Conservation (phyloP, 2,329 filamentous ascomycete genomes). For the Ceratocystis destructans region DNA sequence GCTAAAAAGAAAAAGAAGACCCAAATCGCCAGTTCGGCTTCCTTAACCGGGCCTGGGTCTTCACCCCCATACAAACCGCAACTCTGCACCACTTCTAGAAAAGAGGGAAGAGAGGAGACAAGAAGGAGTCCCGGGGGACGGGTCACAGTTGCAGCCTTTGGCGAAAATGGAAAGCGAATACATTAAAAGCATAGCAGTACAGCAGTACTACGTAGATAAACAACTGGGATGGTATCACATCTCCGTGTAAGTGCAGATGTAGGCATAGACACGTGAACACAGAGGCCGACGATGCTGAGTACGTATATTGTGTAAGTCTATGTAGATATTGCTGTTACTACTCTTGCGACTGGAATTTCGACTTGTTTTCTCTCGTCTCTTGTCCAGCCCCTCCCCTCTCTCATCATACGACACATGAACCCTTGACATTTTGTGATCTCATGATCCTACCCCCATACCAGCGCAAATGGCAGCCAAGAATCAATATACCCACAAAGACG, state of each 20-base stretch:
- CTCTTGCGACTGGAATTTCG: background rate
- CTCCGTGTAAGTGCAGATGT: background rate
- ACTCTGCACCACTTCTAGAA: too few species aligned
- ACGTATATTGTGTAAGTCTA: too few species aligned
- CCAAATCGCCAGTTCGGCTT: conserved; percentile 1
- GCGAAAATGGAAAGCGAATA: too few species aligned
- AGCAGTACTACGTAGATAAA: too few species aligned
- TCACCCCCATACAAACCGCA: too few species aligned
- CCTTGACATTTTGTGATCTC: background rate
- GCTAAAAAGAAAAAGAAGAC: background rate
- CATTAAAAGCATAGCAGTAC: too few species aligned
- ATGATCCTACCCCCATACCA: background rate
- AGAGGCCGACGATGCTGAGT: too few species aligned
- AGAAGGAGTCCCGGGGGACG: too few species aligned
- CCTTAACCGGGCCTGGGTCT: background rate
- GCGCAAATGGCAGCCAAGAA: background rate
- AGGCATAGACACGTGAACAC: background rate
- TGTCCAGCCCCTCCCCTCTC: background rate
- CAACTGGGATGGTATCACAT: too few species aligned
- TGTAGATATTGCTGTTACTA: too few species aligned
- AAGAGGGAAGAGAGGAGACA: too few species aligned
- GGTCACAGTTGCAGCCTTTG: too few species aligned
- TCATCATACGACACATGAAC: background rate
- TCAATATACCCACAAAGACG: background rate
- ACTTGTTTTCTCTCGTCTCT: background rate